Base-by-base conservation (phyloP, 805 yeast genomes). In the Dipodascus geniculatus region DNA sequence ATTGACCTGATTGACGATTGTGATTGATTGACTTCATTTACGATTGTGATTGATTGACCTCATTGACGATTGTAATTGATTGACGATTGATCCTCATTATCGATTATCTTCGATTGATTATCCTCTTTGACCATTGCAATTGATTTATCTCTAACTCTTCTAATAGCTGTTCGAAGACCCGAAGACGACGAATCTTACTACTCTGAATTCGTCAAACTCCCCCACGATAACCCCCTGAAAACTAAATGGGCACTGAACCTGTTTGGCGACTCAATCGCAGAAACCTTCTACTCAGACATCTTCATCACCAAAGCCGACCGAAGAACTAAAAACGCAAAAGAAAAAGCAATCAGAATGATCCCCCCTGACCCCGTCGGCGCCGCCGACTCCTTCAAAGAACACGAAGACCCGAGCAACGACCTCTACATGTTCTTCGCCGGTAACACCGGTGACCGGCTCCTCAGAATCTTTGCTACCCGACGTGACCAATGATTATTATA, bases 391-490 rank as follows among this genome's bases (percentile, higher is more conserved):
- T 38, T 38, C 14, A 38, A 9, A 38, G 44, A 38, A 9, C 17
- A 38, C 11, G 44, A 9, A 38, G 20, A 14, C 20, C 4, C 4
- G 4, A 16, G 14, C 19, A 38, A 38, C 44, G 44, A 38, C 19
- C 19, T 38, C 6, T 38, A 38, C 44, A 38, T 17, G 44, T 38
- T 38, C 19, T n/a, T 80, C 50, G 73, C 81, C 24, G 84, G 84
- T 58, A 78, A 75, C 47, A 75, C 77, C 74, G 68, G 78, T 59
- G 82, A 80, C 38, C 78, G 78, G 63, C 83, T 52, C 8, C 22
- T 23, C 14, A 48, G 38, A 42, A 33, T 48, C 2, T 11, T 54
- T 8, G 22, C 28, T 16, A 24, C 53, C 9, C 33, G 9, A 28
- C 6, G 11, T 6, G 11, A 28, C 11, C 11, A 28, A 11, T 28